Conservation (phyloP, 2,329 filamentous ascomycete species). For the Pseudogymnoascus sp. region DNA sequence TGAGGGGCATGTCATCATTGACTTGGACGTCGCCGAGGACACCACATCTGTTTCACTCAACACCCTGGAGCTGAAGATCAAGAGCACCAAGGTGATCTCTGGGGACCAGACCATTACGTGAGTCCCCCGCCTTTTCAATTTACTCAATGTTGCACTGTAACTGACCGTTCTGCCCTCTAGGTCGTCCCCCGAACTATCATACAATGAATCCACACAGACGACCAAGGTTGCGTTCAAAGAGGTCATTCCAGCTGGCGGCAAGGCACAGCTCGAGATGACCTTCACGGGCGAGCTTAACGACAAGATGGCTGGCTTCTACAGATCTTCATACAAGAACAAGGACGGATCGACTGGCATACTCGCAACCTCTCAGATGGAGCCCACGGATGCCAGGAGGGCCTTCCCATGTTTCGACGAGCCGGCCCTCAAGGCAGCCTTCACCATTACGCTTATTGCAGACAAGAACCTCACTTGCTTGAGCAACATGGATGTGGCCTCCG, state of each 20-base stretch:
- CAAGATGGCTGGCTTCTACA: constrained; percentile 97
- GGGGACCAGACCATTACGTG: constrained; percentile 46
- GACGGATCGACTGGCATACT: constrained; percentile 75
- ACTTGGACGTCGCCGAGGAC: constrained; percentile 79
- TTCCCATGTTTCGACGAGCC: constrained; percentile 98
- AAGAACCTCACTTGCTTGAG: constrained; percentile 85
- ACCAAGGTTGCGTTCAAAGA: constrained; percentile 74
- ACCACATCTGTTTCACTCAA: constrained; percentile 82
- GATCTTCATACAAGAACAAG: constrained; percentile 80
- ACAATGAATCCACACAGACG: constrained; percentile 73
- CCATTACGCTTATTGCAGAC: constrained; percentile 83
- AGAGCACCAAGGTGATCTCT: constrained; percentile 59
- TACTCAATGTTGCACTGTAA: constrained; percentile 13
- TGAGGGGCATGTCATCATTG: constrained; percentile 74
- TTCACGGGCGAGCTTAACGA: constrained; percentile 80
- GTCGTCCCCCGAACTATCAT: constrained; percentile 58
- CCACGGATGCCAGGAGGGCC: constrained; percentile 83
- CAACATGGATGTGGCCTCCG: constrained; percentile 89
- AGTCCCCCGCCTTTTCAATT: constrained; percentile 15
- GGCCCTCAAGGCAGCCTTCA: constrained; percentile 85
- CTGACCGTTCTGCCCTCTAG: constrained; percentile 33
- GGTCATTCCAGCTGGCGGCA: constrained; percentile 62
- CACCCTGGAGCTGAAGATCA: constrained; percentile 77
- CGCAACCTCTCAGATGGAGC: constrained; percentile 92
- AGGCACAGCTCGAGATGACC: constrained; percentile 67